Base-by-base conservation (phyloP, 1,139 yeast genomes). In the Diutina mesorugosa region DNA sequence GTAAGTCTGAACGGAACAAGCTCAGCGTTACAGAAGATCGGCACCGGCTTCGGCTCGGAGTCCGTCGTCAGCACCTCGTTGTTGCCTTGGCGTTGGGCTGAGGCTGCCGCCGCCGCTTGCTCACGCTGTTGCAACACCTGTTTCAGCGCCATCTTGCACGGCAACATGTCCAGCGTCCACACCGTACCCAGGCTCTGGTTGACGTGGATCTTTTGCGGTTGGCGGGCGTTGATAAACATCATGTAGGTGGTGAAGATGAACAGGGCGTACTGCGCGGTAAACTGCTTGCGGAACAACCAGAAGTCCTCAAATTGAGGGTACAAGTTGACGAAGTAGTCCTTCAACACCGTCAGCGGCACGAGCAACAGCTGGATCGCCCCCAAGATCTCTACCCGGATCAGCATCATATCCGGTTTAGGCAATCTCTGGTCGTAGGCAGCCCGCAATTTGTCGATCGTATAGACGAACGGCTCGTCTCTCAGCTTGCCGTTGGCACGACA, bases 231-330 rank as follows among this genome's bases (percentile, higher is more conserved):
- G 64, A 95, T 90, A 71, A 96, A 86, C 89, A 95, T 84, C 90
- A 93, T 85, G 67, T 89, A 90, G 0, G 98, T 89, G 77, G 91
- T 85, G 70, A 93, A 93, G 47, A 91, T 84, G 64, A 93, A 87
- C 1, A 96, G 85, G n/a, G 98, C 97, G 71, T 93, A 95, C 70
- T 91, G 97, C 21, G 96, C 87, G 10, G 97, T 83, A 65, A 95
- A 95, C 66, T 90, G 97, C 65, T 91, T 91, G 61, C 98, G 81
- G 85, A 95, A 95, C 57, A 91, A 72, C 99, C 99, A 95, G 75
- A 91, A 93, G 66, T 93, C 97, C 68, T 89, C 97, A 69, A 87
- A 95, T 58, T 84, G 79, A 10, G 86, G 79, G 70, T 84, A 95
- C 55, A 85, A 73, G 3, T 78, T 78, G 58, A 85, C 70, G 62